phyloP scores from a whole-genome alignment of 805 yeast genomes.

The Candida pseudoglaebosa region DNA sequence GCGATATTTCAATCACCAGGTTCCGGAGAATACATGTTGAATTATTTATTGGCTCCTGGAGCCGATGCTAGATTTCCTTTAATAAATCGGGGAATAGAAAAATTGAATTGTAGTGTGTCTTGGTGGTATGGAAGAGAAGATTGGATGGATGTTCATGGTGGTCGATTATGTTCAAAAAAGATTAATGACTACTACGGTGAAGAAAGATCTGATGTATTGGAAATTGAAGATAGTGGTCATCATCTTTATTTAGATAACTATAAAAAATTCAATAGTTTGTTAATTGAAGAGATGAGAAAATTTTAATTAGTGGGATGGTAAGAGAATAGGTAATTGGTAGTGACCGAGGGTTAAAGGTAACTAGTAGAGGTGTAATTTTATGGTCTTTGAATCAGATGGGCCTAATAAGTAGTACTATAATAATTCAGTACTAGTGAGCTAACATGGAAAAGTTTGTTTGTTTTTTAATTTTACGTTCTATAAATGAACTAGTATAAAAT shows the following conservation, averaged over 20 bases:
- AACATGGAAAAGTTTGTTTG: not conserved
- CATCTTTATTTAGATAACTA: slow-evolving; percentile 74
- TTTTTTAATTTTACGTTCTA: not conserved
- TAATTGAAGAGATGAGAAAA: slow-evolving; percentile 49
- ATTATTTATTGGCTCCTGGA: slow-evolving; percentile 83
- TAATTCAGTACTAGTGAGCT: not conserved
- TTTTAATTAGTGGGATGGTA: slow-evolving; percentile 6
- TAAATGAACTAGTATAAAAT: not conserved
- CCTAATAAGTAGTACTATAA: not conserved
- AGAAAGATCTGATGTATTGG: slow-evolving; percentile 25
- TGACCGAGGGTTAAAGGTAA: not conserved
- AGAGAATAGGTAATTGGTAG: not conserved
- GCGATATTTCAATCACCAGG: slow-evolving; percentile 83
- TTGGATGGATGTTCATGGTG: slow-evolving; percentile 58
- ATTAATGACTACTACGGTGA: slow-evolving; percentile 20
- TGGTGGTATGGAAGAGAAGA: slow-evolving; percentile 87
- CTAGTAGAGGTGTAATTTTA: not conserved
- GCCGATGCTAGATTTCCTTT: slow-evolving; percentile 83
- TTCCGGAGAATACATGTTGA: slow-evolving; percentile 89
- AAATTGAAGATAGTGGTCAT: slow-evolving; percentile 63
- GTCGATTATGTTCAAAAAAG: slow-evolving; percentile 34
- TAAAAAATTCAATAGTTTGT: slow-evolving; percentile 46
- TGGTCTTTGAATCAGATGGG: not conserved
- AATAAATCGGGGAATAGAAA: slow-evolving; percentile 43
- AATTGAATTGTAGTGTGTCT: slow-evolving; percentile 54